Percentiles rank a stretch among this genome's conserved stretches.
phyloP scores from a whole-genome alignment of 768 basidiomycete species.

The Tricholoma furcatifolium region DNA sequence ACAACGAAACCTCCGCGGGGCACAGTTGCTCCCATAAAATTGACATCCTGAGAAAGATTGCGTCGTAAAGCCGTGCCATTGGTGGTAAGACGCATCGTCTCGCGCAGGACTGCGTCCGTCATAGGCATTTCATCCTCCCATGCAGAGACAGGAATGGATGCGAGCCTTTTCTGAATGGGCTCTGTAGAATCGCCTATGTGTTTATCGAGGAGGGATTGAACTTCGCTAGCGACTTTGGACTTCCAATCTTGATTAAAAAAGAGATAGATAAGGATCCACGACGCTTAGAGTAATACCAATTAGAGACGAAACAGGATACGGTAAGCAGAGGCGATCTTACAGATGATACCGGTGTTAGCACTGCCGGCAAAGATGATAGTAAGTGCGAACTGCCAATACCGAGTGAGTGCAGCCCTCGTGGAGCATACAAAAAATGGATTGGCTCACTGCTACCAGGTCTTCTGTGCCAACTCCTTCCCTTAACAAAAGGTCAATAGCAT shows the following conservation, averaged over 20 bases:
- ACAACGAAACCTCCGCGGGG: conserved; percentile 33
- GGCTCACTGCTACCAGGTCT: conserved; percentile 23
- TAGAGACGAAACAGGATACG: background rate
- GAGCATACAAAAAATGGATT: background rate
- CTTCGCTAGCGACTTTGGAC: conserved; percentile 24
- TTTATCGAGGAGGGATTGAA: conserved; percentile 25
- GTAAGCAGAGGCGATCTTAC: conserved; percentile 18
- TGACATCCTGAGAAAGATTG: conserved; percentile 28
- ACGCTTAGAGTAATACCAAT: conserved; percentile 19
- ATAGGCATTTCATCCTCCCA: conserved; percentile 41
- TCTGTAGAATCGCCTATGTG: conserved; percentile 26
- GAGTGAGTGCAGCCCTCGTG: background rate
- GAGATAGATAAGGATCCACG: conserved; percentile 35
- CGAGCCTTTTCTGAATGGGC: conserved; percentile 32
- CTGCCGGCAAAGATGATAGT: conserved; percentile 35
- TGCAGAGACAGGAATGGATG: conserved; percentile 29
- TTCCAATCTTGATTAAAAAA: conserved; percentile 33
- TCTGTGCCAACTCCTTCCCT: conserved; percentile 10
- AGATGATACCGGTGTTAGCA: conserved; percentile 31
- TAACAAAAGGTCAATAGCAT: conserved; percentile 19
- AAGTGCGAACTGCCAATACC: conserved; percentile 27
- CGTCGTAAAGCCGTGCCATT: conserved; percentile 30
- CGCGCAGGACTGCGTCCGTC: conserved; percentile 35
- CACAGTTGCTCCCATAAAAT: conserved; percentile 22
- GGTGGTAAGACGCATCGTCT: conserved; percentile 33